Evolutionary conservation across 2,329 filamentous ascomycete species (phyloP), one percentile per base, ranked within the genome.

Genomic region (Apiospora saccharicola): DNA sequence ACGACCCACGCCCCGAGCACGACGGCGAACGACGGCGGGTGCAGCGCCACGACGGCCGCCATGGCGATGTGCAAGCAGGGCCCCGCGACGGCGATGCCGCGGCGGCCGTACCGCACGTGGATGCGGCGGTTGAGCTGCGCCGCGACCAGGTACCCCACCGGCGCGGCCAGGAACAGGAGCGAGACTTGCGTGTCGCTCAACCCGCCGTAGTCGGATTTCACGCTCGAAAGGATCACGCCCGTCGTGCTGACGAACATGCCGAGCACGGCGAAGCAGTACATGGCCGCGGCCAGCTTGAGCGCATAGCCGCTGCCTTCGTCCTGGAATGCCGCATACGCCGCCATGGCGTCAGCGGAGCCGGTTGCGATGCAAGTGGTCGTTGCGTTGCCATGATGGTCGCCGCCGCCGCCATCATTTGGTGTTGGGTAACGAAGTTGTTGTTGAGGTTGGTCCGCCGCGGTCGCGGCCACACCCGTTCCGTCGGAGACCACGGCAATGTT

Each of bases 31-130:
- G 77, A 64, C 0, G 77, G 76, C 19, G 78, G 77, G 12, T 79
- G 79, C 22, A 74, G 26, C 0, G 80, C 79, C 5, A 81, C 79
- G 2, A 74, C 51, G 24, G 75, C 69, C 1, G 80, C 78, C 19
- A 80, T 78, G 1, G 80, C 8, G 13, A 85, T 71, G 47, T 85
- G 84, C 49, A 82, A 77, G 0, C 81, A 22, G 0, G 84, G 83
- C 0, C 81, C 84, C 4, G 83, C 53, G 24, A 81, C n/a, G 1
- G 85, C 26, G 14, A 93, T 92, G 14, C 81, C 81, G 37, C 84
- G 79, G 74, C 85, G 84, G 3, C 85, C 86, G 13, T 82, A 78
- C 2, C 76, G 77, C 16, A 77, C 64, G 72, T 87, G 85, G 4
- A 86, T 72, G 19, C 73, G 72, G 46, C 80, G 76, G 75, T 84